phyloP scores from a whole-genome alignment of 345 rosid species.

The Acer negundo region DNA sequence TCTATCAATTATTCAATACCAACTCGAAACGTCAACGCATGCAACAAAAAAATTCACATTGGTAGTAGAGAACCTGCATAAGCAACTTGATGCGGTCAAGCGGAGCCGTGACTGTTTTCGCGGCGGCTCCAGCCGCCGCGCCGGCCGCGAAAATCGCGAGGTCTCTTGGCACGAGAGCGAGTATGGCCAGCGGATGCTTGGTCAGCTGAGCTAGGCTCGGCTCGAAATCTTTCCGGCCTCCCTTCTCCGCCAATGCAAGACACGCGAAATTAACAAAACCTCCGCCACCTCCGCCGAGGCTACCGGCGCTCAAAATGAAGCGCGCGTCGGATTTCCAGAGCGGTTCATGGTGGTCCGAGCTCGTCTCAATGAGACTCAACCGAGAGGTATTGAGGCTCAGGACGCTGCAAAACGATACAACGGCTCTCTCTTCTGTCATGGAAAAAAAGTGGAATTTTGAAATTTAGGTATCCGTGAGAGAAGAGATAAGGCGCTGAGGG shows the following conservation, averaged over 20 bases:
- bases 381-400: constrained; percentile 44
- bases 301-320: constrained; percentile 11
- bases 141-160: constrained; percentile 85
- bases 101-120: constrained; percentile 90
- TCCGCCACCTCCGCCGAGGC: constrained; percentile 25
- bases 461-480: constrained; percentile 8
- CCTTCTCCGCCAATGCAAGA: constrained; percentile 61
- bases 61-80: constrained; percentile 68
- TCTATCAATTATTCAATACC: background rate
- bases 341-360: constrained; percentile 22
- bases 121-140: constrained; percentile 96
- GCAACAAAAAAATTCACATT: background rate
- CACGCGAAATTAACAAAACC: constrained; percentile 54
- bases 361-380: constrained; percentile 26
- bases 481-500: constrained; percentile 33
- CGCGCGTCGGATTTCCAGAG: constrained; percentile 28
- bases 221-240: constrained; percentile 45
- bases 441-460: constrained; percentile 15
- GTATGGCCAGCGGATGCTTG: constrained; percentile 70
- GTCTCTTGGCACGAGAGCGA: constrained; percentile 71
- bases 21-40: background rate
- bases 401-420: constrained; percentile 38
- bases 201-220: constrained; percentile 68
- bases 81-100: constrained; percentile 96
- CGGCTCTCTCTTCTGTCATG: constrained; percentile 53